Percentiles rank a stretch among this genome's conserved stretches.
Conservation (phyloP, 495 filamentous ascomycete species). For the Tirmania nivea region DNA sequence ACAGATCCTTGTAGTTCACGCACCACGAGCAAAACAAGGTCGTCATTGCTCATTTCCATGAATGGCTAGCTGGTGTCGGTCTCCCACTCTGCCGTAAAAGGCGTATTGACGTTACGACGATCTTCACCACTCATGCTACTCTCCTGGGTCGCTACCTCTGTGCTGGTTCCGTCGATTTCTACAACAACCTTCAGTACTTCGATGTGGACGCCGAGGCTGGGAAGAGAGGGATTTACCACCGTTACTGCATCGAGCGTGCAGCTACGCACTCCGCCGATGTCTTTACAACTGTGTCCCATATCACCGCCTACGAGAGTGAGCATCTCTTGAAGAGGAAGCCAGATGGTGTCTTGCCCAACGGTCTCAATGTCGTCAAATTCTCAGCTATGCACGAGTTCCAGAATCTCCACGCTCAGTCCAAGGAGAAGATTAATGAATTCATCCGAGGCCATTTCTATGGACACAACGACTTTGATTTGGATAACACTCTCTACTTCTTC, state of each 20-base stretch:
- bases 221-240: constrained; percentile 94
- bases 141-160: constrained; percentile 88
- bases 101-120: constrained; percentile 89
- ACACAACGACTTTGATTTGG: constrained; percentile 86
- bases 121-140: constrained; percentile 96
- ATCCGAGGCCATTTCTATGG: constrained; percentile 97
- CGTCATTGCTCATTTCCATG: constrained; percentile 94
- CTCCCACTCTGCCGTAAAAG: constrained; percentile 79
- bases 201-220: constrained; percentile 93
- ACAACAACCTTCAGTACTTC: constrained; percentile 95
- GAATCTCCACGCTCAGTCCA: constrained; percentile 85
- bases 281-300: constrained; percentile 96
- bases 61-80: constrained; percentile 95
- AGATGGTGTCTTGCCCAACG: constrained; percentile 88
- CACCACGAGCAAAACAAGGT: constrained; percentile 75
- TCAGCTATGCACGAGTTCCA: constrained; percentile 98
- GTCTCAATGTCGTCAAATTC: constrained; percentile 96
- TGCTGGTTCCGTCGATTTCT: constrained; percentile 93
- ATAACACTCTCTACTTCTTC: constrained; percentile 97
- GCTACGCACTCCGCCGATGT: constrained; percentile 82
- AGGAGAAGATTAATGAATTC: constrained; percentile 96
- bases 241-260: constrained; percentile 92
- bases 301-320: constrained; percentile 94
- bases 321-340: constrained; percentile 95
- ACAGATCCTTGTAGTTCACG: constrained; percentile 43